Percentiles rank a stretch among this genome's conserved stretches.
phyloP scores from a whole-genome alignment of 495 filamentous ascomycete species.

The Tuber indicum region DNA sequence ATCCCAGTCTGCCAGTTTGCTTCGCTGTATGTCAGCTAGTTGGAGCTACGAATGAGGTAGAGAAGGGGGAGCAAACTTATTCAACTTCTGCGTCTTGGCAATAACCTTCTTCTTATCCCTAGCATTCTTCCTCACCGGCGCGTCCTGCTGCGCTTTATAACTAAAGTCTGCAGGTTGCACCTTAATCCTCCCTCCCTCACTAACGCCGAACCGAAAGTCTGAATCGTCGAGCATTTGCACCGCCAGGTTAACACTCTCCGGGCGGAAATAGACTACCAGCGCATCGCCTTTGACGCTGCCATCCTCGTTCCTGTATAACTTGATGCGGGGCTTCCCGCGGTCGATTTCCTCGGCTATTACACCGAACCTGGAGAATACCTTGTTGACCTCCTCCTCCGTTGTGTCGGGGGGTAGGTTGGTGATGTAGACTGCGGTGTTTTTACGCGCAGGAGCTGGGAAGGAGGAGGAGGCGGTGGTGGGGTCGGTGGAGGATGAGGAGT shows the following conservation, averaged over 20 bases:
- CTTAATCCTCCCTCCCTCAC: slow-evolving; percentile 59
- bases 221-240: slow-evolving; percentile 89
- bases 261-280: slow-evolving; percentile 86
- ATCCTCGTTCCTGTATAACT: slow-evolving; percentile 77
- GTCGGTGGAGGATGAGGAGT: slow-evolving; percentile 40
- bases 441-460: slow-evolving; percentile 43
- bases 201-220: slow-evolving; percentile 62
- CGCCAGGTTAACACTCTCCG: slow-evolving; percentile 80
- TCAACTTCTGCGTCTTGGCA: slow-evolving; percentile 76
- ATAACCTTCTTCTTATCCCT: slow-evolving; percentile 81
- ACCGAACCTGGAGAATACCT: slow-evolving; percentile 79
- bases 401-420: slow-evolving; percentile 75
- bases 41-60: neutral
- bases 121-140: slow-evolving; percentile 51
- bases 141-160: slow-evolving; percentile 65
- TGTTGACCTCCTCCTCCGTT: slow-evolving; percentile 68
- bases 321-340: slow-evolving; percentile 74
- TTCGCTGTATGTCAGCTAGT: slow-evolving; percentile 40
- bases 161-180: slow-evolving; percentile 80
- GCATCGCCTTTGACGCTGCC: slow-evolving; percentile 90
- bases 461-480: neutral
- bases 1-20: slow-evolving; percentile 87
- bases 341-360: slow-evolving; percentile 94
- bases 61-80: slow-evolving; percentile 48
- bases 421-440: slow-evolving; percentile 88